Conservation (phyloP, 352 stramenopile genomes). For the Phytophthora foliorum region DNA sequence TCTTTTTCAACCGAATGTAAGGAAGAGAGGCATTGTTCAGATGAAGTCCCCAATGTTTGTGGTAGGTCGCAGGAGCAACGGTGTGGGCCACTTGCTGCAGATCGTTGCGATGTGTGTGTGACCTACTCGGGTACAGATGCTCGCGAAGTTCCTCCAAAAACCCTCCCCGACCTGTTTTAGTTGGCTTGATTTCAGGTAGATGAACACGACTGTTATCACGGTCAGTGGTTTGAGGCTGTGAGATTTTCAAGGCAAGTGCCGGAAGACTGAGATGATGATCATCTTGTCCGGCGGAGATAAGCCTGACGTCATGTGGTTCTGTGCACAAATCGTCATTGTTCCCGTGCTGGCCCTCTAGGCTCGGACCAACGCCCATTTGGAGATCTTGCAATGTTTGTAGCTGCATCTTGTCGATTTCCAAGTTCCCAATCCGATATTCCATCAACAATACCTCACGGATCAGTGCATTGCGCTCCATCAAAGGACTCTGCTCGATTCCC, state of each 20-base stretch:
- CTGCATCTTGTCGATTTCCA: conserved; percentile 94
- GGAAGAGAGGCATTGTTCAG: conserved; percentile 68
- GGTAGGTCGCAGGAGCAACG: conserved; percentile 16
- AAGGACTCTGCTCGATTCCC: conserved; percentile 55
- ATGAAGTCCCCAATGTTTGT: conserved; percentile 66
- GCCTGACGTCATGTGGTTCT: conserved; percentile 12
- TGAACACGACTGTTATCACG: conserved; percentile 15
- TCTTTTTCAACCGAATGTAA: conserved; percentile 82
- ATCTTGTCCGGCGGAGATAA: conserved; percentile 4
- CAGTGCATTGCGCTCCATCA: conserved; percentile 56
- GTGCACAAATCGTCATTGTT: conserved; percentile 31
- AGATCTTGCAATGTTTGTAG: conserved; percentile 59
- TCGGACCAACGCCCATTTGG: conserved; percentile 4
- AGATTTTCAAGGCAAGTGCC: conserved; percentile 3
- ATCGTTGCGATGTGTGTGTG: conserved; percentile 25
- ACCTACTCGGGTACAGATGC: conserved; percentile 33
- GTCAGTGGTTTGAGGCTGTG: conserved; percentile 19
- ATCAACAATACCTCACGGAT: conserved; percentile 76
- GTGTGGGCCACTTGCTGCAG: conserved; percentile 19
- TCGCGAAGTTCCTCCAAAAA: conserved; percentile 39
- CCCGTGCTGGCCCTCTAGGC: conserved; percentile 27
- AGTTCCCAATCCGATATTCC: conserved; percentile 90
- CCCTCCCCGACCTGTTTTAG: conserved; percentile 16
- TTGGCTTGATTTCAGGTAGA: conserved; percentile 31
- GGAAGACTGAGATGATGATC: conserved; percentile 23